Base-by-base conservation (phyloP, 371 early-diverging fungal genomes). In the Nematocida sp. region DNA sequence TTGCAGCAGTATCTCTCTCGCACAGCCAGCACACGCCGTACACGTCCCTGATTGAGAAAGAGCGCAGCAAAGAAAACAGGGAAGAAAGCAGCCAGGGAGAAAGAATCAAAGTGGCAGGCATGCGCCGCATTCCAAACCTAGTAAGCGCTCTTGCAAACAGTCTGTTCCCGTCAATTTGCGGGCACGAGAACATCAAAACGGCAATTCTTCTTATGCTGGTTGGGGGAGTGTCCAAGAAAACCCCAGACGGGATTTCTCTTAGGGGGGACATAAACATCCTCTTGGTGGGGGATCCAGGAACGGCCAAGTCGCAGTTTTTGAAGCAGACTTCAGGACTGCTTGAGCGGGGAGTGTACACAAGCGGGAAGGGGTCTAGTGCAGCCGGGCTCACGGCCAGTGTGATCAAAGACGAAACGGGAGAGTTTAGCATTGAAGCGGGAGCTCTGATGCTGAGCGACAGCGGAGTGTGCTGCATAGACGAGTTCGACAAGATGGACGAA, bases 371-470 rank as follows among this genome's bases (percentile, higher is more conserved):
- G n/a, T 90, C 92, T 21, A 89, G 89, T 84, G 98, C 96, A 8
- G 97, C 96, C 21, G 99, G 99, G 85, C 86, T 99, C 55, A 99
- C 99, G 2, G 99, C 97, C 0, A 87, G 90, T 46, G 99, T 97
- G 13, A 88, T 93, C 58, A 93, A 91, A 81, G 97, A 99, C 82
- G 96, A 95, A 79, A 94, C 95, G 1, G 95, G 96, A 64, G 97
- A 99, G 81, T 95, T 95, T 76, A 92, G 94, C 0, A 93, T 99
- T 76, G 99, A 99, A 81, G 97, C 96, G 17, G 99, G 99, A 76
- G 97, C 99, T 8, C 85, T 99, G 51, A 93, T 97, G 94, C 85
- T 99, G 75, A 94, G 94, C n/a, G 99, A 99, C 83, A 92, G 93
- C 80, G 91, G 91, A 83, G 63, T 99, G 56, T 97, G 97, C 84